Conservation (phyloP, 768 basidiomycete species). For the Daedaleopsis nitida region DNA sequence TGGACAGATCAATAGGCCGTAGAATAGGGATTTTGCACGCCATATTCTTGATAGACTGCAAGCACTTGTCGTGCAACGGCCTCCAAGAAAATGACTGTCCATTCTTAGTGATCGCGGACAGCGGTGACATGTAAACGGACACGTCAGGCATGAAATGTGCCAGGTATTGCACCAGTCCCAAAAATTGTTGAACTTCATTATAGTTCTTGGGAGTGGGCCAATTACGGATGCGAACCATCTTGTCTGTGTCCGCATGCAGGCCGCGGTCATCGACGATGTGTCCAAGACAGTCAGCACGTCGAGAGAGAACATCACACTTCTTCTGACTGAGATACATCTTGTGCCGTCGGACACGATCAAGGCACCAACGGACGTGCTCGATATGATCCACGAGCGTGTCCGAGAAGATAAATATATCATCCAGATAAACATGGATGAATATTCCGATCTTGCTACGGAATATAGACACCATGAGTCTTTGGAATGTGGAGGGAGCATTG, state of each 20-base stretch:
- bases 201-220: constrained; percentile 38
- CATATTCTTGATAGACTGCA: constrained; percentile 22
- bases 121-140: constrained; percentile 33
- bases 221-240: constrained; percentile 28
- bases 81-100: constrained; percentile 29
- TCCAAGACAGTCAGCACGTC: constrained; percentile 39
- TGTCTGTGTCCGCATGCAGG: constrained; percentile 39
- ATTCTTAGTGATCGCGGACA: constrained; percentile 33
- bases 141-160: constrained; percentile 39
- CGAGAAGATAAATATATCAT: constrained; percentile 46
- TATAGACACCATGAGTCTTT: constrained; percentile 44
- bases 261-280: constrained; percentile 43
- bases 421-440: constrained; percentile 46
- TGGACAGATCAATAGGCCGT: constrained; percentile 11
- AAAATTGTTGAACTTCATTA: constrained; percentile 41
- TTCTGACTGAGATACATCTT: constrained; percentile 35
- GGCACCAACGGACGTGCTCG: constrained; percentile 33
- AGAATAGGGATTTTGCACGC: constrained; percentile 17
- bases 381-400: constrained; percentile 41
- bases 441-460: constrained; percentile 39
- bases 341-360: constrained; percentile 29
- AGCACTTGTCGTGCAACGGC: constrained; percentile 24
- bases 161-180: constrained; percentile 44
- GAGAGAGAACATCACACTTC: constrained; percentile 37
- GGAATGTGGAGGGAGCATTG: constrained; percentile 49